Base-by-base conservation (phyloP, 2,329 filamentous ascomycete species). In the Trichoderma guizhouense region DNA sequence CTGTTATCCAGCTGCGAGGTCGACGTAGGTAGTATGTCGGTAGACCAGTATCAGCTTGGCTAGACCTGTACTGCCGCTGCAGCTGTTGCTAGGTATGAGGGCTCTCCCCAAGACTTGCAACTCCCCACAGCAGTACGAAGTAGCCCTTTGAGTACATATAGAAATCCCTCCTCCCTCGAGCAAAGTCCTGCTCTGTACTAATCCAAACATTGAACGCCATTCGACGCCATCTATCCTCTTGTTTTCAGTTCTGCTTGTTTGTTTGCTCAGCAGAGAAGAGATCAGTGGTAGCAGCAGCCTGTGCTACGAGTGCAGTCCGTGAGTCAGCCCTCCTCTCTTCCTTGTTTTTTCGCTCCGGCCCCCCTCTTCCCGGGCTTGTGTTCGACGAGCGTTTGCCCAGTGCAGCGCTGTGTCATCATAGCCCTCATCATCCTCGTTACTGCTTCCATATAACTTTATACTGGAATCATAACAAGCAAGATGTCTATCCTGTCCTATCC, bases 101-200 rank as follows among this genome's bases (percentile, higher is more conserved):
- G 21, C 47, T 24, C 47, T 53, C 21, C 47, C 11, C 21, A 12
- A n/a, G 43, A 51, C 43, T n/a, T 51, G 15, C n/a, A 0, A 1
- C 61, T 58, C 64, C 65, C 65, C 71, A 74, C 73, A 72, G 73
- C 53, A 71, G 73, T 72, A 72, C 75, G 72, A 68, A 72, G 72
- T 55, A 69, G 74, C 74, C 74, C 71, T 72, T 72, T 72, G 73
- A 78, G 74, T 79, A 79, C 69, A 51, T 71, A 72, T 78, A 79
- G 32, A 75, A 75, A 72, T 71, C 72, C 75, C 66, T 76, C 76
- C 77, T 79, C 77, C 32, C 57, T 51, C 70, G 58, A 72, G 72
- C 73, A 72, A 71, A 74, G 72, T 73, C 70, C 76, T 71, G 72
- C 68, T 72, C 71, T 4, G 32, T 34, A n/a, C 39, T 43, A 43